Percentiles rank a stretch among this genome's conserved stretches.
phyloP scores from a whole-genome alignment of 2,329 filamentous ascomycete genomes.

The Eurotiales sp. region DNA sequence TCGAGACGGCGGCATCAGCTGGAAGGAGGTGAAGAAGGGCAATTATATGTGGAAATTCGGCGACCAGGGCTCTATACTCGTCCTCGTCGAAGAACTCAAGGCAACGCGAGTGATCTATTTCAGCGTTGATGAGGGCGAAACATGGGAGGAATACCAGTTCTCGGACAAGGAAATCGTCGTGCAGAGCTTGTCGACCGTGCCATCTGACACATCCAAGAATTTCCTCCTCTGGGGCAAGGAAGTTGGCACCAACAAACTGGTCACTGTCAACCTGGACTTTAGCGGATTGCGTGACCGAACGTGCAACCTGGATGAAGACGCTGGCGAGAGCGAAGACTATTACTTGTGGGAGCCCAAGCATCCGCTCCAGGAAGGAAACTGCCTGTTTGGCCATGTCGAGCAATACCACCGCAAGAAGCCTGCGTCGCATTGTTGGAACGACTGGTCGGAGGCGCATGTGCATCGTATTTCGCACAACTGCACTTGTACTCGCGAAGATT shows the following conservation, averaged over 20 bases:
- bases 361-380: conserved; percentile 71
- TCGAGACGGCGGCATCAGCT: conserved; percentile 81
- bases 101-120: conserved; percentile 69
- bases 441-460: conserved; percentile 64
- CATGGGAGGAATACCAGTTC: conserved; percentile 75
- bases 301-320: conserved; percentile 65
- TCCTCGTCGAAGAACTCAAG: conserved; percentile 71
- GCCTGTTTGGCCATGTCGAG: conserved; percentile 86
- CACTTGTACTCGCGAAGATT: conserved; percentile 78
- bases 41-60: conserved; percentile 91
- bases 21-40: conserved; percentile 82
- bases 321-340: conserved; percentile 65
- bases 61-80: conserved; percentile 88
- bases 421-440: conserved; percentile 78
- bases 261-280: conserved; percentile 86
- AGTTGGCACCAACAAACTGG: conserved; percentile 47
- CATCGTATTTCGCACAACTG: conserved; percentile 72
- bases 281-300: conserved; percentile 67
- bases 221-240: conserved; percentile 81
- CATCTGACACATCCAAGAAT: conserved; percentile 83
- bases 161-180: conserved; percentile 67
- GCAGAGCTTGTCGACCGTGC: conserved; percentile 78
- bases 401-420: conserved; percentile 87
- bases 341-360: conserved; percentile 84
- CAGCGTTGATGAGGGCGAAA: conserved; percentile 74